Evolutionary conservation across 768 basidiomycete species (phyloP).

Genomic region (Serendipita sp.): DNA sequence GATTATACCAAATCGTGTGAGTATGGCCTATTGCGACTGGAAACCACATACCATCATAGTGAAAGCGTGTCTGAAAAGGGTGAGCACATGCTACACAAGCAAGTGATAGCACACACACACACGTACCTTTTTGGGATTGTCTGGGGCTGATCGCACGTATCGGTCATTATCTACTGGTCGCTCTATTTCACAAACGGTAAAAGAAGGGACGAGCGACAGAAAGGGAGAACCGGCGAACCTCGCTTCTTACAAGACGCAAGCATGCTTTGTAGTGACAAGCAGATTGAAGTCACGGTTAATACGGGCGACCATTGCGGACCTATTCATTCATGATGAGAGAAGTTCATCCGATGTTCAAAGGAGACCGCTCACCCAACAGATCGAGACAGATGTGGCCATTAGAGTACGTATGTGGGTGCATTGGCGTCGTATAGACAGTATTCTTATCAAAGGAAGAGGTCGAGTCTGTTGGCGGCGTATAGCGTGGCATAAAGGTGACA

Average conservation of each 20-base stretch:
- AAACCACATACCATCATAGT: conserved; percentile 52
- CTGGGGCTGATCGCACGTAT: conserved; percentile 61
- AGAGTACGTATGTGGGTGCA: conserved; percentile 61
- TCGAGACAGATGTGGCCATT: conserved; percentile 85
- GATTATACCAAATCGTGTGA: too few relatives aligned
- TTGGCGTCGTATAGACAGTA: conserved; percentile 9
- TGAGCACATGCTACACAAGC: too few relatives aligned
- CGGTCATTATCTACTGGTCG: conserved; percentile 50
- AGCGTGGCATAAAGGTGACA: conserved; percentile 66
- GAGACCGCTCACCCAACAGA: conserved; percentile 85
- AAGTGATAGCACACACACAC: too few relatives aligned
- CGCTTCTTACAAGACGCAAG: conserved; percentile 66
- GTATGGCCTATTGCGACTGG: too few relatives aligned
- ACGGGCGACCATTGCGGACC: not conserved
- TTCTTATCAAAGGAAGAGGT: conserved; percentile 32
- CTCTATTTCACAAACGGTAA: not conserved
- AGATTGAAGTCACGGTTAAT: conserved; percentile 46
- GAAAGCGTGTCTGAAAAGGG: conserved; percentile 48
- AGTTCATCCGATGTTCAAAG: conserved; percentile 42
- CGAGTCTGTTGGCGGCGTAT: conserved; percentile 47
- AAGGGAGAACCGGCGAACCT: conserved; percentile 23
- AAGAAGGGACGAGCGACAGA: not conserved
- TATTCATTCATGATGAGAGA: not conserved
- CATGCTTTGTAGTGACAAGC: conserved; percentile 83
- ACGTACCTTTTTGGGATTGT: conserved; percentile 73